Percentiles rank a stretch among this genome's conserved stretches.
Evolutionary conservation across 2,329 filamentous ascomycete species (phyloP).

Genomic region (Phialophora expanda): DNA sequence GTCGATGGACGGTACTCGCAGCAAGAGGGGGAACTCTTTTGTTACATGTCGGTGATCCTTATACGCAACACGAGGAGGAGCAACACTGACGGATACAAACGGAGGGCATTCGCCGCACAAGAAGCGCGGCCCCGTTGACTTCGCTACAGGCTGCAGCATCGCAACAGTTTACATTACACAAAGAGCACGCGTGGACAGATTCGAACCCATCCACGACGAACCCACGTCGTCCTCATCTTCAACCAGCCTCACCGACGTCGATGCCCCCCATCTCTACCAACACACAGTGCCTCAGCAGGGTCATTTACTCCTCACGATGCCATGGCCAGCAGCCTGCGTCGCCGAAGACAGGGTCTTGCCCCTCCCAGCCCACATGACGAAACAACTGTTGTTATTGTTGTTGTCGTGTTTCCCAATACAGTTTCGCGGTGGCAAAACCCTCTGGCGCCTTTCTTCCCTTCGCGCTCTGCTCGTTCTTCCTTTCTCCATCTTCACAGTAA

Average conservation of each 20-base stretch:
- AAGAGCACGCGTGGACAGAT: neutral
- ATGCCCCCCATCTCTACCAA: neutral
- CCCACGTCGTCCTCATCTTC: neutral
- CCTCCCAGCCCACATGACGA: neutral
- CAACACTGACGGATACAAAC: neutral
- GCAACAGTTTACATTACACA: neutral
- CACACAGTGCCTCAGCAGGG: neutral
- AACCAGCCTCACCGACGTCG: neutral
- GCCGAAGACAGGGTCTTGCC: too few relatives aligned
- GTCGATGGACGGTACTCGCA: neutral
- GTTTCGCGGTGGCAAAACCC: neutral
- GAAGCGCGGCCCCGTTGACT: neutral
- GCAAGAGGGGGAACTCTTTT: neutral
- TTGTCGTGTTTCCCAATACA: neutral
- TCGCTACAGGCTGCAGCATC: neutral
- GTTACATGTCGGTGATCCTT: neutral
- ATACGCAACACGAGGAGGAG: neutral
- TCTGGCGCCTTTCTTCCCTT: neutral
- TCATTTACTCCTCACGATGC: neutral
- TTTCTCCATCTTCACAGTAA: constrained; percentile 2
- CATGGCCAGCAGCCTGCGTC: neutral
- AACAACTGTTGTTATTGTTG: neutral
- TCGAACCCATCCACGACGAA: neutral
- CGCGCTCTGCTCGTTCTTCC: neutral
- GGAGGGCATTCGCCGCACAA: neutral